Conservation (phyloP, 2,329 filamentous ascomycete species). For the Boeremia exigua region DNA sequence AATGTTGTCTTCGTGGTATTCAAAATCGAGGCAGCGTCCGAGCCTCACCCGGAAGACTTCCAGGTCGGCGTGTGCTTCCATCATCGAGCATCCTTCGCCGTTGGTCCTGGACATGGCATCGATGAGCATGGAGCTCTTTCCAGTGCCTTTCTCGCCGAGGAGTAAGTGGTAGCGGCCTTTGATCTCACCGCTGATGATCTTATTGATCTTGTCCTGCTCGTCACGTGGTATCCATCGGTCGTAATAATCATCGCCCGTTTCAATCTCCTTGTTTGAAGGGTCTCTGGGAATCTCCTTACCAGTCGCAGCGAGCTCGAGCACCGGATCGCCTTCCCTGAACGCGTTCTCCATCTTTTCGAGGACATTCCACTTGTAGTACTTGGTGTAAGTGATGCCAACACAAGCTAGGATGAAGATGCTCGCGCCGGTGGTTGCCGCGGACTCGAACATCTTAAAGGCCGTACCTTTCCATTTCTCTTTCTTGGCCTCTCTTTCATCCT, state of each 20-base stretch:
- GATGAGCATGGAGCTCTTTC: constrained; percentile 95
- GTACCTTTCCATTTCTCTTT: constrained; percentile 48
- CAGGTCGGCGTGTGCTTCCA: constrained; percentile 92
- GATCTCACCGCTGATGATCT: constrained; percentile 76
- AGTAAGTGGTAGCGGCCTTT: constrained; percentile 89
- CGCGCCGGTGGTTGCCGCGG: constrained; percentile 58
- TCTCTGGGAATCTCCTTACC: constrained; percentile 44
- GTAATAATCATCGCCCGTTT: constrained; percentile 49
- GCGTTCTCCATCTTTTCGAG: constrained; percentile 92
- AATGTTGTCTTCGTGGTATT: constrained; percentile 98
- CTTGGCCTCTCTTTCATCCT: constrained; percentile 28
- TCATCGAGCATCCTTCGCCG: constrained; percentile 89
- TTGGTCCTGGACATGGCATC: constrained; percentile 94
- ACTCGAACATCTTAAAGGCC: constrained; percentile 59
- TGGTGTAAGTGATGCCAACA: constrained; percentile 55
- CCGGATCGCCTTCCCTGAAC: constrained; percentile 90
- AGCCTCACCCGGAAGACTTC: constrained; percentile 94
- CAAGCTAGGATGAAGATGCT: constrained; percentile 57
- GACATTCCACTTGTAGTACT: constrained; percentile 84
- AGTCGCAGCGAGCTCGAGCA: constrained; percentile 68
- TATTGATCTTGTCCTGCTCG: constrained; percentile 81
- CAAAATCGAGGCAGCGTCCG: constrained; percentile 92
- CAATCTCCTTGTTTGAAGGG: constrained; percentile 25
- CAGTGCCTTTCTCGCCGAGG: constrained; percentile 93
- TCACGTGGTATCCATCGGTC: constrained; percentile 82